Percentiles rank a stretch among this genome's conserved stretches.
Conservation (phyloP, 352 stramenopile species). For the Phytophthora ramorum region DNA sequence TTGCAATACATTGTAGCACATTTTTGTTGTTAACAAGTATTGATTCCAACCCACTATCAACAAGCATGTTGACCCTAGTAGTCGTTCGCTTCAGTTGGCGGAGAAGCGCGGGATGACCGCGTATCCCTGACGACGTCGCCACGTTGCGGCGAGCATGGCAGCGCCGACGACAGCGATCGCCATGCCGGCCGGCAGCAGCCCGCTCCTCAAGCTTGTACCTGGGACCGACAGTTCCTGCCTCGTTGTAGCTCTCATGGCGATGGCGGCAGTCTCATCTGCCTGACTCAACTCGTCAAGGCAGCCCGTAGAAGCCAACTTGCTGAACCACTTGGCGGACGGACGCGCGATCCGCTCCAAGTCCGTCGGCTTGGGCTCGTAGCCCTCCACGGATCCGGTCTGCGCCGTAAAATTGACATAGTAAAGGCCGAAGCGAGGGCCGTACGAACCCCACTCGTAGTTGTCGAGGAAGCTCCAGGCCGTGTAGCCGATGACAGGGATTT, state of each 20-base stretch:
- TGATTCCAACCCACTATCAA: too few relatives aligned
- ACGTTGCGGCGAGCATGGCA: slow-evolving; percentile 11
- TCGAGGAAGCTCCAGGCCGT: slow-evolving; percentile 94
- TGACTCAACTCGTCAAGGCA: slow-evolving; percentile 22
- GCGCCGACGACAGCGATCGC: slow-evolving; percentile 5
- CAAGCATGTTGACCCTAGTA: neutral
- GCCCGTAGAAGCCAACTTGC: slow-evolving; percentile 31
- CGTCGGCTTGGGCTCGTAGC: neutral
- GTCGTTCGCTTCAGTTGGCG: neutral
- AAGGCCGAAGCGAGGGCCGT: slow-evolving; percentile 52
- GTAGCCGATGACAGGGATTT: slow-evolving; percentile 77
- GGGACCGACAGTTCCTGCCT: neutral
- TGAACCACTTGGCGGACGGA: slow-evolving; percentile 35
- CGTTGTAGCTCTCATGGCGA: slow-evolving; percentile 13
- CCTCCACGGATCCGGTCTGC: slow-evolving; percentile 15
- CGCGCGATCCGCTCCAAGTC: slow-evolving; percentile 30
- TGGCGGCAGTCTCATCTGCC: neutral
- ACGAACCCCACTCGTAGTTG: slow-evolving; percentile 95
- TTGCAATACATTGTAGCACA: neutral
- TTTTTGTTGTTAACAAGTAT: too few relatives aligned
- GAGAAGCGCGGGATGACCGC: slow-evolving; percentile 14
- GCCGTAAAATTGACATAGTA: slow-evolving; percentile 46
- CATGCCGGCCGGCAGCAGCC: slow-evolving; percentile 4
- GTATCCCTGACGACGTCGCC: slow-evolving; percentile 28
- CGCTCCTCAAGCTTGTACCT: neutral